Conservation (phyloP, 1,139 yeast genomes). For the Kodamaea suecica region DNA sequence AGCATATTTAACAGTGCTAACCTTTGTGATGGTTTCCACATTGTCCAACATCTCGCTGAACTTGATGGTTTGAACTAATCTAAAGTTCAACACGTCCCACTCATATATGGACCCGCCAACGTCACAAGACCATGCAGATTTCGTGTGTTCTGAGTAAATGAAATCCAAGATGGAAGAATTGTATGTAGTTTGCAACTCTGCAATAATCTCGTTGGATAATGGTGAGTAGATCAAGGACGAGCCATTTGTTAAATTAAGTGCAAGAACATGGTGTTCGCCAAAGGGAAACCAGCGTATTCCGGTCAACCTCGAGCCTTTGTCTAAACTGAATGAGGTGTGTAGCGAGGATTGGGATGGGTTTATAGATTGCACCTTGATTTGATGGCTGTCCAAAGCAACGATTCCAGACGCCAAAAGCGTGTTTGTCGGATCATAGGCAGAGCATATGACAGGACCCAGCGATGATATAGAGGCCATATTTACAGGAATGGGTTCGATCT, state of each 20-base stretch:
- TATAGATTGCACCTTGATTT: constrained; percentile 62
- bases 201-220: constrained; percentile 51
- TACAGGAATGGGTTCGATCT: not conserved
- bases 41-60: constrained; percentile 37
- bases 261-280: constrained; percentile 44
- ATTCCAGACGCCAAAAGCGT: constrained; percentile 64
- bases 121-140: constrained; percentile 63
- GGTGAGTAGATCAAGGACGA: constrained; percentile 67
- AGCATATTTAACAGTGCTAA: constrained; percentile 34
- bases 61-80: constrained; percentile 40
- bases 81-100: constrained; percentile 55
- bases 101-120: constrained; percentile 58
- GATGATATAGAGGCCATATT: constrained; percentile 7
- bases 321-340: constrained; percentile 48
- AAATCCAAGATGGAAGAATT: constrained; percentile 54
- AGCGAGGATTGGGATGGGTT: constrained; percentile 34
- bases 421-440: constrained; percentile 55
- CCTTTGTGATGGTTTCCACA: constrained; percentile 31
- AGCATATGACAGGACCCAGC: constrained; percentile 26
- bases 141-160: constrained; percentile 40
- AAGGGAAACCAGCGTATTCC: constrained; percentile 54
- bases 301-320: constrained; percentile 52
- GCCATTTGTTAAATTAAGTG: constrained; percentile 69
- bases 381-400: constrained; percentile 71
- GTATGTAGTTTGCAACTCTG: constrained; percentile 49